Conservation (phyloP, 176 grass and related monocot species). For the Avena atlantica region DNA sequence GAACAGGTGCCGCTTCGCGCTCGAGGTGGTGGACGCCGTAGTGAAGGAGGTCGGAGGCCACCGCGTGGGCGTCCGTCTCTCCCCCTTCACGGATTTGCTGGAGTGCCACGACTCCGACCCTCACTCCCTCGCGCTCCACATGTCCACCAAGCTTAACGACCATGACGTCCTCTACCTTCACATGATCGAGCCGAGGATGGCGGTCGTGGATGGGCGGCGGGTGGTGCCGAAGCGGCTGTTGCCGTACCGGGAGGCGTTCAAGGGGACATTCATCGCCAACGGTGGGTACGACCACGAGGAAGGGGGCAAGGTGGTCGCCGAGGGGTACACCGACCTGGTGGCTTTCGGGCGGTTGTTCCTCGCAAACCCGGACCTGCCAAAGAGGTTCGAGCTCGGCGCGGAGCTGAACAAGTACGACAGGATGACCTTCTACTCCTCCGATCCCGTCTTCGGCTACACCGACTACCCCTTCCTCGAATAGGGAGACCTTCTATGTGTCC, state of each 20-base stretch:
- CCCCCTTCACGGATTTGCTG: not conserved
- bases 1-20: not conserved
- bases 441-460: not conserved
- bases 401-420: not conserved
- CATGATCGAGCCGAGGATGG: constrained; percentile 9
- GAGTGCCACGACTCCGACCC: not conserved
- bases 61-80: not conserved
- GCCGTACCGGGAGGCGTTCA: not conserved
- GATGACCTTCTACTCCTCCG: not conserved
- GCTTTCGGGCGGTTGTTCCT: not conserved
- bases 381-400: not conserved
- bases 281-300: not conserved
- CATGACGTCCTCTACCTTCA: not conserved
- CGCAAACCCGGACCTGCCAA: not conserved
- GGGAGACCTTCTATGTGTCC: too few relatives aligned
- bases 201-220: not conserved
- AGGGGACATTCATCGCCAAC: not conserved
- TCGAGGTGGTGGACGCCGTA: not conserved
- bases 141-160: not conserved
- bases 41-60: not conserved
- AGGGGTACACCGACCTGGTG: not conserved
- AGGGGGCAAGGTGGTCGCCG: not conserved
- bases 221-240: not conserved
- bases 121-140: not conserved
- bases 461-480: not conserved